Evolutionary conservation across 2,329 filamentous ascomycete species (phyloP).

Genomic region (Nakataea oryzae): DNA sequence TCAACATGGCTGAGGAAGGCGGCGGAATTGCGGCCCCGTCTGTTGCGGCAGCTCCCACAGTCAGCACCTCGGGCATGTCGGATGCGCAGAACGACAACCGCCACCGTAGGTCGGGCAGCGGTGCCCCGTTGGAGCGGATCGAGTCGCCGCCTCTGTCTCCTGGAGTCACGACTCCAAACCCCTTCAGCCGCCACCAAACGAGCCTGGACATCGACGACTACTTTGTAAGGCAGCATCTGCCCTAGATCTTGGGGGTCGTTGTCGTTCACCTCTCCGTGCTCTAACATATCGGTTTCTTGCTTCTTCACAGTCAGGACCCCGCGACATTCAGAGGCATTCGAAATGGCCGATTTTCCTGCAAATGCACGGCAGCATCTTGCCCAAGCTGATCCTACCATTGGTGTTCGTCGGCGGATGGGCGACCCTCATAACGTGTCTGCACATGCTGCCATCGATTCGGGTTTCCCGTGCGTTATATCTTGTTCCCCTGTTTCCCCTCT

Average conservation of each 20-base stretch:
- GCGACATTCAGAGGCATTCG: conserved; percentile 62
- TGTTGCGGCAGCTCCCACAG: conserved; percentile 1
- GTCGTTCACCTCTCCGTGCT: neutral
- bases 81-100: neutral
- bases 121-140: neutral
- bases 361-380: conserved; percentile 62
- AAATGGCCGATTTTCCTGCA: conserved; percentile 72
- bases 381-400: conserved; percentile 65
- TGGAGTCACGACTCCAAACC: conserved; percentile 14
- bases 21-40: neutral
- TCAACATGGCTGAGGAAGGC: conserved; percentile 6
- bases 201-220: conserved; percentile 32
- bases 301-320: conserved; percentile 38
- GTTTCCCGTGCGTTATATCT: neutral
- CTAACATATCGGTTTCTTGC: neutral
- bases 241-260: too few species aligned
- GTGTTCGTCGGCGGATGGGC: conserved; percentile 55
- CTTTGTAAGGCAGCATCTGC: conserved; percentile 23
- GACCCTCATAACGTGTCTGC: conserved; percentile 44
- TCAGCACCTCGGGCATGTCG: neutral
- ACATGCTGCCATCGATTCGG: neutral
- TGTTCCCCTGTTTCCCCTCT: neutral
- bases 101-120: neutral
- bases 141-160: conserved; percentile 17
- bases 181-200: conserved; percentile 18